These are phyloP conservation scores for Fusarium hostae DNA, from an alignment of 2,329 filamentous ascomycete genomes.

Conservation along the genomic window DNA sequence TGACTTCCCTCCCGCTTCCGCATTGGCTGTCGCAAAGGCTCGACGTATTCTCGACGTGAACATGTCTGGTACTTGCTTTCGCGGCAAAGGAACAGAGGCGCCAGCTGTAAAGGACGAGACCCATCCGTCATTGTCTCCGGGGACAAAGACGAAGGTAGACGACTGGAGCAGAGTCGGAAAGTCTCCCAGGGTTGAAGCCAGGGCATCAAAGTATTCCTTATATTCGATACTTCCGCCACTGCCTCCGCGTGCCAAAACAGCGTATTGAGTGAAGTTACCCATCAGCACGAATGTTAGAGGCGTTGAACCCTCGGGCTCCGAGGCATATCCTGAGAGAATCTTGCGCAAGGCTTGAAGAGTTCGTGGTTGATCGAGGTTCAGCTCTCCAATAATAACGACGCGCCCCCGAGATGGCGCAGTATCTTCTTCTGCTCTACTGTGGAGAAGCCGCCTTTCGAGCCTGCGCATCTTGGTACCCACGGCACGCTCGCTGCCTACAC, in stretches of 20 bases:
- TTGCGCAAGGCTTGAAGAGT: slow-evolving; percentile 83
- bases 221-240: slow-evolving; percentile 91
- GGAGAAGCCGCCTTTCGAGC: slow-evolving; percentile 76
- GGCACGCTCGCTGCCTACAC: slow-evolving; percentile 88
- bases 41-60: slow-evolving; percentile 90
- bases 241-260: slow-evolving; percentile 74
- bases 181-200: slow-evolving; percentile 84
- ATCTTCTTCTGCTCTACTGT: slow-evolving; percentile 50
- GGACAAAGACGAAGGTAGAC: slow-evolving; percentile 90
- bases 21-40: slow-evolving; percentile 81
- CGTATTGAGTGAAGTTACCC: slow-evolving; percentile 81
- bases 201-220: slow-evolving; percentile 92
- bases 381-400: slow-evolving; percentile 83
- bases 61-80: slow-evolving; percentile 81
- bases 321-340: slow-evolving; percentile 79
- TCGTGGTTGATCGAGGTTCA: slow-evolving; percentile 87
- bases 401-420: slow-evolving; percentile 57
- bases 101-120: slow-evolving; percentile 84
- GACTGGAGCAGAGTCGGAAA: slow-evolving; percentile 82
- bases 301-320: slow-evolving; percentile 69
- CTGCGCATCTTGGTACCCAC: slow-evolving; percentile 84
- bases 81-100: slow-evolving; percentile 75
- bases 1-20: slow-evolving; percentile 67
- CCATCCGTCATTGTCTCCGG: slow-evolving; percentile 98
- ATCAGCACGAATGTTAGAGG: slow-evolving; percentile 85